Evolutionary conservation across 106 monocot species (phyloP), one percentile per base, ranked within the genome.

Genomic region (Xerophyta viscosa): DNA sequence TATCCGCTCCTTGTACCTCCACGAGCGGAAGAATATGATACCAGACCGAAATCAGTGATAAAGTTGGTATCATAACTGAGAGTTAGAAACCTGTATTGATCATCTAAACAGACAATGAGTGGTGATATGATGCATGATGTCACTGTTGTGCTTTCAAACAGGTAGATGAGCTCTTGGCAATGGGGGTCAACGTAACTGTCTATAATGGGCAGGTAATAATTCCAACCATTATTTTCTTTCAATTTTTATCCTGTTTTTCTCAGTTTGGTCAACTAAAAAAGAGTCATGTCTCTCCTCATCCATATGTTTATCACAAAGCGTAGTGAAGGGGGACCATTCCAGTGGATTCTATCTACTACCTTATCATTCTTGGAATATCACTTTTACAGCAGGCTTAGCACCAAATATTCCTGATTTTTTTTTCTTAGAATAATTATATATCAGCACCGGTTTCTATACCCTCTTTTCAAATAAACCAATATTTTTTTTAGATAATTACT

Each of bases 131-230:
- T n/a, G n/a, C n/a, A n/a, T n/a, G n/a, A n/a, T n/a, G n/a, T 8
- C 39, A 3, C 10, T 8, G 39, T 56, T 22, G 11, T 54, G n/a
- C 14, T 17, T 55, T 42, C 2, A 28, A 46, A 30, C 74, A 93
- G 92, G 96, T 98, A 49, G 96, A 98, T 69, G 71, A 98, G 54
- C 82, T 98, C 5, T 58, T 98, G 47, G 58, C 70, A 0, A 24
- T 71, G 47, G 96, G 96, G 19, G 76, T 98, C 65, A 82, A 86
- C 52, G 79, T 98, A 45, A 98, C 96, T 2, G 66, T 98, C 49
- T 98, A 98, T 22, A 98, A 82, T 64, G 96, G 96, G 57, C 88
- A 89, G 78, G 96, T 88, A 84, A 64, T 55, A 20, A 57, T 58
- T 58, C 6, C 28, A 24, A 2, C 7, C 27, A 13, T 41, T 43